Base-by-base conservation (phyloP, 2,329 filamentous ascomycete genomes). In the Aspergillus sp. region DNA sequence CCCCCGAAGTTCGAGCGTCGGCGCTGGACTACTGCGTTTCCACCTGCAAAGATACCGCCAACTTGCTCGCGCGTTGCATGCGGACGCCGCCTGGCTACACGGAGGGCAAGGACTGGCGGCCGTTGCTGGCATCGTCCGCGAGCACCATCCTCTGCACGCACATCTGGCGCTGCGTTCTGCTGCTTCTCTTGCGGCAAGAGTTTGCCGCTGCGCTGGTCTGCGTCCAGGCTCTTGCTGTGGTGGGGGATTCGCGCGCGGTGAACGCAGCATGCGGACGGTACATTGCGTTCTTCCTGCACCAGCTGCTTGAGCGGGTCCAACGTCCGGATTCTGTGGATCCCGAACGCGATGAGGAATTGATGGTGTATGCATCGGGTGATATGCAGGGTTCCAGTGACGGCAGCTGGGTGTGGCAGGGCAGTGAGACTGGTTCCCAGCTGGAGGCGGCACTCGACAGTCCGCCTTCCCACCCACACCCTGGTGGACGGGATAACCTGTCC, bases 291-390 rank as follows among this genome's bases (percentile, higher is more conserved):
- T 97, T 97, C 68, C 72, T 93, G 5, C 83, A 85, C 3, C 77
- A 79, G 5, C 71, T 97, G 3, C 74, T 84, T 1, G 81, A 83
- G 31, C 81, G 81, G 34, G 61, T 80, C 16, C 78, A 77, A 10
- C 75, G 70, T 20, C 72, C 73, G 14, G 70, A 71, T 1, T 59
- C 68, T 0, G 64, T 63, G 2, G 69, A 69, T 25, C 65, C 83
- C 2, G 81, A 85, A 43, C 78, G 79, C 3, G 92, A 99, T 64
- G 92, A 97, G 67, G 93, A 97, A 68, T 81, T 97, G 61, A 76
- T 97, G 23, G 89, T 87, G 0, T 96, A 96, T 63, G 85, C 89
- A 1, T 93, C 89, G 25, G 89, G 87, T 0, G 94, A 97, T 71
- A 78, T 95, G 64, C 93, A 97, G 71, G 88, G 87, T 1, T 85